phyloP scores from a whole-genome alignment of 2,329 filamentous ascomycete genomes.

The Pseudogymnoascus sp. region DNA sequence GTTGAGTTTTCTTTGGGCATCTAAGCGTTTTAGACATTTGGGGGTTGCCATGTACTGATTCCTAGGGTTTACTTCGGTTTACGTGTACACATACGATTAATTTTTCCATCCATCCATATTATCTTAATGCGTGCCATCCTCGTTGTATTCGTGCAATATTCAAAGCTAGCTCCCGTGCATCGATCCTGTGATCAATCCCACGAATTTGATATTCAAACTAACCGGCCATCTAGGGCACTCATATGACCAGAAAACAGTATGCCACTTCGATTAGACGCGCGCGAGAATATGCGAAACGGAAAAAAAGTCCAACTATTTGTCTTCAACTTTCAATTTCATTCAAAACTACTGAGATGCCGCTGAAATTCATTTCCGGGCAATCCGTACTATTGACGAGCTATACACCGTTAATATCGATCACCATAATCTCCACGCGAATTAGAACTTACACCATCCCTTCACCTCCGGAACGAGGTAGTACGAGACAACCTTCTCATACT shows the following conservation, averaged over 20 bases:
- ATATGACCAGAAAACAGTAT: neutral
- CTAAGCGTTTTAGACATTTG: conserved; percentile 35
- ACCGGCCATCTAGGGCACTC: neutral
- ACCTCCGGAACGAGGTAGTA: conserved; percentile 7
- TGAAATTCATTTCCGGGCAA: neutral
- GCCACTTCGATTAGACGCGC: neutral
- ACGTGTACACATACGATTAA: conserved; percentile 8
- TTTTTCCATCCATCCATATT: conserved; percentile 3
- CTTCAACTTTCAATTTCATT: neutral
- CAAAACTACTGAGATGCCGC: neutral
- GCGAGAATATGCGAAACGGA: neutral
- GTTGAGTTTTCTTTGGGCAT: conserved; percentile 94
- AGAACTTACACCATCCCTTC: neutral
- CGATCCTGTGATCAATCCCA: neutral
- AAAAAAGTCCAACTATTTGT: neutral
- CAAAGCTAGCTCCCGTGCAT: neutral
- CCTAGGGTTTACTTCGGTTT: conserved; percentile 8
- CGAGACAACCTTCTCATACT: neutral
- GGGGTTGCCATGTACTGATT: conserved; percentile 10
- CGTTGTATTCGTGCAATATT: neutral
- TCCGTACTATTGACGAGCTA: neutral
- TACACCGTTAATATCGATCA: neutral
- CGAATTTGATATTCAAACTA: neutral
- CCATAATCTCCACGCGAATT: neutral
- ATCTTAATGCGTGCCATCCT: neutral